Conservation (phyloP, 1,139 yeast species). For the Nakaseomyces nivariensis region DNA sequence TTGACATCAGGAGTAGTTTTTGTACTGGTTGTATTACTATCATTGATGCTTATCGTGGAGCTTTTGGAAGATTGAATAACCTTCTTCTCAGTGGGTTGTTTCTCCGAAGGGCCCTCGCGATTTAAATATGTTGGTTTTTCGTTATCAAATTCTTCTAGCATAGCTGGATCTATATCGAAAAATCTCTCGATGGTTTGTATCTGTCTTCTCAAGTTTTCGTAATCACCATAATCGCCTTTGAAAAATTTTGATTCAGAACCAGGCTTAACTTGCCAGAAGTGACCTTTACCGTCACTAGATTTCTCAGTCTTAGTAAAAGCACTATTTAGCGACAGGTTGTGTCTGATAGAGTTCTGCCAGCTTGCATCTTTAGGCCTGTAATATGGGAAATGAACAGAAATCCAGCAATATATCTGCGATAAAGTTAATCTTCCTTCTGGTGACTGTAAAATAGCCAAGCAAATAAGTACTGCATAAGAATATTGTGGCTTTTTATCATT, state of each 20-base stretch:
- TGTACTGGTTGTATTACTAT: neutral
- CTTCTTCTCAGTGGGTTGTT: neutral
- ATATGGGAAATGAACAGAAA: constrained; percentile 73
- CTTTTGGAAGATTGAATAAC: neutral
- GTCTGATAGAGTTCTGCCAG: constrained; percentile 89
- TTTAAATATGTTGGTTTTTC: constrained; percentile 2
- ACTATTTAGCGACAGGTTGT: constrained; percentile 72
- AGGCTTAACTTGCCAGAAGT: constrained; percentile 84
- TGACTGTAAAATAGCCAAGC: constrained; percentile 87
- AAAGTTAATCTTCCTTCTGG: constrained; percentile 70
- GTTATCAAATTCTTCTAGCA: constrained; percentile 2
- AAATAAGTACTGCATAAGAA: constrained; percentile 88
- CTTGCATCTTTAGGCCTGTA: constrained; percentile 84
- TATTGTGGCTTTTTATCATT: constrained; percentile 67
- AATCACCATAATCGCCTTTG: constrained; percentile 34
- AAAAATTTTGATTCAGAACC: constrained; percentile 79
- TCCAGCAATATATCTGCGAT: constrained; percentile 90
- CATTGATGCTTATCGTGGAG: neutral
- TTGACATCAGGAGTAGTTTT: neutral
- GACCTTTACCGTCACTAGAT: constrained; percentile 93
- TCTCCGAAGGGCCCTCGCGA: neutral
- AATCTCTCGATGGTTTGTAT: neutral
- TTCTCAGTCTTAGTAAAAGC: constrained; percentile 86
- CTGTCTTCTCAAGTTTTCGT: constrained; percentile 9
- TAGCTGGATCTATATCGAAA: constrained; percentile 1